These are phyloP conservation scores for Podospora bellae-mahoneyi DNA, from an alignment of 495 filamentous ascomycete species.

Conservation along the genomic window DNA sequence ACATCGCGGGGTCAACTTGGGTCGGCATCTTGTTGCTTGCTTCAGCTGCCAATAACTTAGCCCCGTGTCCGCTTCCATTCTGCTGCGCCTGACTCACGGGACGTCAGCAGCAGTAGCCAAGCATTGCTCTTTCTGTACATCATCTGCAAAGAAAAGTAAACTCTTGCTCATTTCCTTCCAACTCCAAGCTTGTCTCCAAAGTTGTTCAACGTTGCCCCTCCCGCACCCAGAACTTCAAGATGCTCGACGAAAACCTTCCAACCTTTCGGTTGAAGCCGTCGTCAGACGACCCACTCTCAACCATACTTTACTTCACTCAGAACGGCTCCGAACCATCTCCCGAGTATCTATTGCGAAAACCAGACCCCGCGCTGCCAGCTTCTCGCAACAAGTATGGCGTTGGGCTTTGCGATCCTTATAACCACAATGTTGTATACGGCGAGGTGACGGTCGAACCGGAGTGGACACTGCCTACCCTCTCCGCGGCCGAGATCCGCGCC, in stretches of 20 bases:
- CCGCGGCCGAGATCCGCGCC: slow-evolving; percentile 71
- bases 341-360: slow-evolving; percentile 72
- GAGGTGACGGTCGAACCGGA: slow-evolving; percentile 82
- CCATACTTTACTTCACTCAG: slow-evolving; percentile 68
- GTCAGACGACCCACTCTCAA: slow-evolving; percentile 46
- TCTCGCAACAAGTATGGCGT: slow-evolving; percentile 81
- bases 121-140: not conserved
- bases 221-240: slow-evolving; percentile 37
- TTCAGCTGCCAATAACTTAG: slow-evolving; percentile 6
- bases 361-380: slow-evolving; percentile 63
- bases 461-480: slow-evolving; percentile 77
- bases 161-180: not conserved
- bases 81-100: slow-evolving; percentile 5
- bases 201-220: not conserved
- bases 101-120: not conserved
- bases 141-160: not conserved
- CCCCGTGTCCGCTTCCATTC: not conserved
- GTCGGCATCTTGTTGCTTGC: not conserved
- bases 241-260: slow-evolving; percentile 95
- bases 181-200: not conserved
- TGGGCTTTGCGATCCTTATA: slow-evolving; percentile 79
- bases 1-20: slow-evolving; percentile 8
- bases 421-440: slow-evolving; percentile 76
- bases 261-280: slow-evolving; percentile 47
- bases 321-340: slow-evolving; percentile 75